Base-by-base conservation (phyloP, 2,329 filamentous ascomycete species). In the Pestalotiopsis sp. region DNA sequence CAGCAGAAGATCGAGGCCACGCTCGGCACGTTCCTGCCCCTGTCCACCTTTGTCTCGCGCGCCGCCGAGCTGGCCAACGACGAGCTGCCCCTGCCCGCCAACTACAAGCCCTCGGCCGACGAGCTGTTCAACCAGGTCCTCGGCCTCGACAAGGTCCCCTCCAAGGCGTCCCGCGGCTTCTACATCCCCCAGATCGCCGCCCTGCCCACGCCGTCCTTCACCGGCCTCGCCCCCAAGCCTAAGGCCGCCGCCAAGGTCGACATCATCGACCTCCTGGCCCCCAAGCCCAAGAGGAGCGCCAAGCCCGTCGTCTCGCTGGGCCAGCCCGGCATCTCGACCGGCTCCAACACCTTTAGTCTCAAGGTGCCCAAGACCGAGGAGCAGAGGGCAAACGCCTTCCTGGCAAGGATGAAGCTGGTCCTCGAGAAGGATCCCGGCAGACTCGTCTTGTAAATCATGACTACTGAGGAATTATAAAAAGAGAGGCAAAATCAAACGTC, bases 71-170 rank as follows among this genome's bases (percentile, higher is more conserved):
- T 97, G 31, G 96, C 96, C 70, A 98, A 98, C 81, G 92, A 96
- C 71, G 90, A 92, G 61, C 88, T 98, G 7, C 95, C 95, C 2
- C 84, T 87, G 36, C 88, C 90, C 4, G 86, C 89, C 69, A 84
- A 84, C 70, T 86, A 87, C 61, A 86, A 90, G 77, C 91, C 92
- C 14, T 91, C 92, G 0, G 84, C 92, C 45, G 89, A 94, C 77
- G 94, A 97, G 78, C 89, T 99, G 13, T 98, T 98, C 82, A 91
- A 98, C 78, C 90, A 95, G 75, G 86, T 98, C 14, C 87, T 99
- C 7, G 95, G 95, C 11, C 83, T 94, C 23, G 82, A 87, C 61
- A 64, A 64, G 61, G 41, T 64, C 23, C n/a, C 45, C 39, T 5
- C 20, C 39, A 64, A 64, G 61, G 41, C 25, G 36, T 64, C 61